These are phyloP conservation scores for Pochonia chlamydosporia DNA, from an alignment of 2,329 filamentous ascomycete genomes.

Conservation along the genomic window DNA sequence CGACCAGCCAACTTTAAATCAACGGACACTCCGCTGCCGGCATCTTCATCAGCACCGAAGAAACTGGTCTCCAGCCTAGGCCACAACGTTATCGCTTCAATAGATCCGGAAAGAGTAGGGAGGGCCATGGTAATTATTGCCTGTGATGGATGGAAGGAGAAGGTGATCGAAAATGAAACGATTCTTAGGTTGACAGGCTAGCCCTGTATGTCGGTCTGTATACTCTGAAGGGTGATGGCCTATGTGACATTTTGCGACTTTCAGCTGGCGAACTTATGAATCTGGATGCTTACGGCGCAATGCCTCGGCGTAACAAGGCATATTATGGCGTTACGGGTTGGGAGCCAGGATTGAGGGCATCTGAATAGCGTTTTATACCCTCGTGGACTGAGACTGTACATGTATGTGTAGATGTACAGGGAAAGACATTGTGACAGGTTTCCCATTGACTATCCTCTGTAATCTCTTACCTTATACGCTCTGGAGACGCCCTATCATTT, in stretches of 20 bases:
- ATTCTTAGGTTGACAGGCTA: conserved; percentile 10
- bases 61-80: conserved; percentile 18
- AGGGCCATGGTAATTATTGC: conserved; percentile 29
- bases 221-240: not conserved
- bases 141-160: conserved; percentile 28
- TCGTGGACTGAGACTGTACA: too few relatives aligned
- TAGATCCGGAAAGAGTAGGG: conserved; percentile 29
- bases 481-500: too few relatives aligned
- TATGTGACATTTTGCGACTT: too few relatives aligned
- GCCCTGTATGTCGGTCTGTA: not conserved
- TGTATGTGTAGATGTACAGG: too few relatives aligned
- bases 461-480: too few relatives aligned
- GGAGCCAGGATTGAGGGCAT: not conserved
- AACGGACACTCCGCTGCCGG: conserved; percentile 17
- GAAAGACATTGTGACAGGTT: too few relatives aligned
- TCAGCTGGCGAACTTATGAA: not conserved
- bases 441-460: too few relatives aligned
- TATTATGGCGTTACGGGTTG: too few relatives aligned
- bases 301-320: not conserved
- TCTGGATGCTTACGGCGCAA: not conserved
- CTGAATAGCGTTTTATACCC: not conserved
- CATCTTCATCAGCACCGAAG: conserved; percentile 15
- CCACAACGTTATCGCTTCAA: conserved; percentile 22
- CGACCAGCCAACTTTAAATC: conserved; percentile 28
- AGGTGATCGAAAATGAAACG: conserved; percentile 27